Evolutionary conservation across 179 eudicot genomes (phyloP).

Genomic region (Actinidia chinensis): DNA sequence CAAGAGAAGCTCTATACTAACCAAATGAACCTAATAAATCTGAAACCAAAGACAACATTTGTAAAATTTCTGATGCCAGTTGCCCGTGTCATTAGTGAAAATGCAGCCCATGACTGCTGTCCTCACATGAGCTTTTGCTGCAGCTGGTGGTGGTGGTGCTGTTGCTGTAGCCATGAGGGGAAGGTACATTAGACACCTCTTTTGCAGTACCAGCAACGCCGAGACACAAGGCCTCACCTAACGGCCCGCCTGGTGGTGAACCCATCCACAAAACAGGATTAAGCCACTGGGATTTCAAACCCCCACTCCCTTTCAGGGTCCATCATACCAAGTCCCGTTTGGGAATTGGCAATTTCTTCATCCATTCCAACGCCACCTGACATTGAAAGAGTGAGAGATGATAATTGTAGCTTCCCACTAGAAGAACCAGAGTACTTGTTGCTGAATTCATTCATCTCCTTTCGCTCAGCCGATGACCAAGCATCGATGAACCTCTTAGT

Average conservation of each 20-base stretch:
- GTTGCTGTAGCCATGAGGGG: conserved; percentile 44
- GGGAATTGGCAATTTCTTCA: conserved; percentile 38
- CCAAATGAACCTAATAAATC: conserved; percentile 10
- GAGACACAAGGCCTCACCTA: conserved; percentile 68
- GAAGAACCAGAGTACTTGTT: conserved; percentile 27
- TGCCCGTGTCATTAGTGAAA: background rate
- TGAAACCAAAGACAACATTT: background rate
- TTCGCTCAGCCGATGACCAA: conserved; percentile 46
- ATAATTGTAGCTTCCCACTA: conserved; percentile 25
- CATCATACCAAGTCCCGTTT: conserved; percentile 40
- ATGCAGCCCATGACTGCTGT: conserved; percentile 22
- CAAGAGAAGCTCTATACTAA: conserved; percentile 5
- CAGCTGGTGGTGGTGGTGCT: conserved; percentile 46
- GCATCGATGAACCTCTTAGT: conserved; percentile 67
- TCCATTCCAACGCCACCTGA: conserved; percentile 36
- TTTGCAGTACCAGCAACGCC: conserved; percentile 39
- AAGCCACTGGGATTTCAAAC: conserved; percentile 27
- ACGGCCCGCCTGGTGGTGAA: conserved; percentile 63
- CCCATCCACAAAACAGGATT: conserved; percentile 37
- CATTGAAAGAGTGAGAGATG: conserved; percentile 58
- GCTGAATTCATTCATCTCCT: conserved; percentile 14
- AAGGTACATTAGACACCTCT: conserved; percentile 29
- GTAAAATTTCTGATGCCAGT: background rate
- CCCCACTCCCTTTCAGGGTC: conserved; percentile 16
- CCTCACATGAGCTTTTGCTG: conserved; percentile 45